Percentiles rank a stretch among this genome's conserved stretches.
phyloP scores from a whole-genome alignment of 192 early-diverging fungal genomes.

The Entomortierella beljakovae region DNA sequence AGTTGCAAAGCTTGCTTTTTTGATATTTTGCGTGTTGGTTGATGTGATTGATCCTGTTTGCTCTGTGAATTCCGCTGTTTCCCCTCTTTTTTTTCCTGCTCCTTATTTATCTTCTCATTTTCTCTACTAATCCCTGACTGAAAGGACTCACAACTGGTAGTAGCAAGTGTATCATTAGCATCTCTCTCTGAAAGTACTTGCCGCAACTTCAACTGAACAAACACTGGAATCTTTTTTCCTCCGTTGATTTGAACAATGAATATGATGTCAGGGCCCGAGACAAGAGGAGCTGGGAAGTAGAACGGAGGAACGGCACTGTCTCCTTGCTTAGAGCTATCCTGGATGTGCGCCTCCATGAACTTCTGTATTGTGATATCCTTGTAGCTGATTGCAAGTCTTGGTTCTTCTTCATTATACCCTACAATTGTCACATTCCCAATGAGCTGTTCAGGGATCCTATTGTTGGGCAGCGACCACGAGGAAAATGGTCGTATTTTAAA shows the following conservation, averaged over 20 bases:
- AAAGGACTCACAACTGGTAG: too few relatives aligned
- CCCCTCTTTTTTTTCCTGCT: too few relatives aligned
- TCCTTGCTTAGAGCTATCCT: conserved; percentile 3
- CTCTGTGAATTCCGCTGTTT: too few relatives aligned
- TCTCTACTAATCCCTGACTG: too few relatives aligned
- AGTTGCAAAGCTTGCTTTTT: too few relatives aligned
- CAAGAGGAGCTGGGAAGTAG: conserved; percentile 23
- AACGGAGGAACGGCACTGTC: conserved; percentile 20
- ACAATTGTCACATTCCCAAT: conserved; percentile 26
- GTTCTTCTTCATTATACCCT: conserved; percentile 14
- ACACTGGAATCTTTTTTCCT: neutral
- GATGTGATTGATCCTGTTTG: too few relatives aligned
- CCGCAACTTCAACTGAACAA: conserved; percentile 8
- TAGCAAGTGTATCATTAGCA: too few relatives aligned
- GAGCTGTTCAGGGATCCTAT: conserved; percentile 9
- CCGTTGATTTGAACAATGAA: conserved; percentile 18
- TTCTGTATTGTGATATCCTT: conserved; percentile 7
- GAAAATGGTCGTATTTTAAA: conserved; percentile 30
- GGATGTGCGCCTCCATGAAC: conserved; percentile 24
- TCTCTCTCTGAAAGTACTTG: too few relatives aligned
- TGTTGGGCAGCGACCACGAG: conserved; percentile 5
- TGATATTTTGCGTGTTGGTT: too few relatives aligned
- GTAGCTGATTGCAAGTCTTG: conserved; percentile 13
- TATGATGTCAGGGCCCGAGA: conserved; percentile 20
- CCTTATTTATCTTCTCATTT: too few relatives aligned